Conservation (phyloP, 163 green algal species). For the Trebouxiophyceae sp. region DNA sequence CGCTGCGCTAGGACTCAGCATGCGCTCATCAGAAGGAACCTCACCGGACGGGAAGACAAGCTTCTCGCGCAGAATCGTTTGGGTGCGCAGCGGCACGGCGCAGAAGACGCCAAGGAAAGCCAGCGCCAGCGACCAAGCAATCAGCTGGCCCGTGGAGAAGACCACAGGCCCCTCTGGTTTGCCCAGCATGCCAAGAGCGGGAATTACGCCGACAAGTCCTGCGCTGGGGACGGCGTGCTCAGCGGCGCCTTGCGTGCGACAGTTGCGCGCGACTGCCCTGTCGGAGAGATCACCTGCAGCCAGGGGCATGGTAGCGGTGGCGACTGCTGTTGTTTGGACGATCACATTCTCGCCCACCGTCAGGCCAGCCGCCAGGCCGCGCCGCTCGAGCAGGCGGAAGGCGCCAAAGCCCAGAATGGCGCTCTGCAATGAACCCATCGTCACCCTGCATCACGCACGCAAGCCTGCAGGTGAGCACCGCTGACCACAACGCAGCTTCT, state of each 20-base stretch:
- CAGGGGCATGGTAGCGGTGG: constrained; percentile 55
- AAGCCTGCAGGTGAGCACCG: constrained; percentile 1
- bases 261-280: no score
- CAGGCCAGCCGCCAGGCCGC: constrained; percentile 19
- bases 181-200: constrained; percentile 45
- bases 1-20: background rate
- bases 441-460: constrained; percentile 23
- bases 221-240: no score
- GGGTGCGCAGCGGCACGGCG: constrained; percentile 51
- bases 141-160: constrained; percentile 30
- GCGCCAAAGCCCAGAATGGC: constrained; percentile 51
- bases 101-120: constrained; percentile 59
- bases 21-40: background rate
- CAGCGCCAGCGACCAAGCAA: constrained; percentile 42
- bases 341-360: constrained; percentile 54
- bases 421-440: constrained; percentile 44
- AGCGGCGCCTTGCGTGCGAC: no score
- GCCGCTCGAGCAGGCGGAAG: constrained; percentile 33
- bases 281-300: constrained; percentile 40
- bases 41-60: constrained; percentile 44
- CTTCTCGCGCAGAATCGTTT: constrained; percentile 52
- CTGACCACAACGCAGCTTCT: background rate
- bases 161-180: constrained; percentile 25
- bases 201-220: constrained; percentile 51
- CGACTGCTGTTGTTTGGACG: constrained; percentile 54